These are phyloP conservation scores for Penicillium sp. DNA, from an alignment of 2,329 filamentous ascomycete genomes.

Conservation along the genomic window DNA sequence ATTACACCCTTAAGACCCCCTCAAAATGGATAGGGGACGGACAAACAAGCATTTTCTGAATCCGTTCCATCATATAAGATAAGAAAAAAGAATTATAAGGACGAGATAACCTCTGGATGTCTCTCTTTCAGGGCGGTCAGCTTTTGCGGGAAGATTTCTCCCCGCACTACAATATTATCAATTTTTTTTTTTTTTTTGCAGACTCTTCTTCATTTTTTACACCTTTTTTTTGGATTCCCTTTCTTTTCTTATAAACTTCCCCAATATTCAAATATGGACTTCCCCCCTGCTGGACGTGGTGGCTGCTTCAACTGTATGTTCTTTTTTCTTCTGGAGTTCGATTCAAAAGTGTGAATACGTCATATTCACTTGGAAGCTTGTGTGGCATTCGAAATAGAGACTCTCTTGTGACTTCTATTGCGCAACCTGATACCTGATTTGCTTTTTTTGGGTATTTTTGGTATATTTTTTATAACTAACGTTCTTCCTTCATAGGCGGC, in stretches of 20 bases:
- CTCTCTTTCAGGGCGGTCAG: slow-evolving; percentile 5
- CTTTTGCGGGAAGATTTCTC: slow-evolving; percentile 20
- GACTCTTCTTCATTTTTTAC: slow-evolving; percentile 13
- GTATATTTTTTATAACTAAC: slow-evolving; percentile 13
- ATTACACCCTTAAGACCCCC: neutral
- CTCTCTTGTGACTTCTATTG: neutral
- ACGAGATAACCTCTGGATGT: too few species aligned
- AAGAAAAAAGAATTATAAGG: too few species aligned
- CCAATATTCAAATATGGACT: slow-evolving; percentile 47
- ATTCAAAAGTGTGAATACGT: neutral
- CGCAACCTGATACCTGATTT: neutral
- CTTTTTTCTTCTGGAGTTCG: neutral
- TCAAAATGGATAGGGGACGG: neutral
- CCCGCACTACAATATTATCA: slow-evolving; percentile 21
- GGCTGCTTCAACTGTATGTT: slow-evolving; percentile 61
- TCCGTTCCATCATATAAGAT: neutral
- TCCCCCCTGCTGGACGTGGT: slow-evolving; percentile 47
- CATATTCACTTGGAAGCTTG: slow-evolving; percentile 1
- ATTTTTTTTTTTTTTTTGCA: slow-evolving; percentile 2
- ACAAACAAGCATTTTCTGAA: neutral
- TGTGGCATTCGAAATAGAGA: neutral
- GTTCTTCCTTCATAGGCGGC: slow-evolving; percentile 56
- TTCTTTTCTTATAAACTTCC: neutral
- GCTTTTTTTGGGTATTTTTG: neutral
- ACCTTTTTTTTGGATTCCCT: neutral